Conservation (phyloP, 192 early-diverging fungal genomes). For the Lobosporangium transversale region DNA sequence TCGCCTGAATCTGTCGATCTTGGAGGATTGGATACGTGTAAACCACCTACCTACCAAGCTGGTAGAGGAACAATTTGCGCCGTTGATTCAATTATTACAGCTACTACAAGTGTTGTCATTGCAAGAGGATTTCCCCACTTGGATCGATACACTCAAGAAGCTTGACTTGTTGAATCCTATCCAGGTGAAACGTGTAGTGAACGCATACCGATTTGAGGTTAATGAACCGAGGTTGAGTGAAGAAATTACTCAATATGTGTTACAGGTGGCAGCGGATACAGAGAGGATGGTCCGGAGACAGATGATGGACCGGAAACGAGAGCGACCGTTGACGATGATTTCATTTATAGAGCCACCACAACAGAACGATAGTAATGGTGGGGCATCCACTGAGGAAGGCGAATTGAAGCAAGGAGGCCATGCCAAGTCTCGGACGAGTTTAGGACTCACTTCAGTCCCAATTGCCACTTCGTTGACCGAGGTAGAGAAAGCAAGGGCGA, state of each 20-base stretch:
- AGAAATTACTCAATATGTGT: conserved; percentile 81
- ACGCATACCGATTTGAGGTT: conserved; percentile 89
- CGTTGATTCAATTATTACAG: conserved; percentile 83
- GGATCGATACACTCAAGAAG: conserved; percentile 76
- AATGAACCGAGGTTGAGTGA: conserved; percentile 75
- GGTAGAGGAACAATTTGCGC: conserved; percentile 65
- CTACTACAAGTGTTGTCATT: conserved; percentile 84
- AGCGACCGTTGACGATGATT: conserved; percentile 50
- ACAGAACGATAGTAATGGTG: not conserved
- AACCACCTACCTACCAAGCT: conserved; percentile 58
- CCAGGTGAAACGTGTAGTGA: conserved; percentile 78
- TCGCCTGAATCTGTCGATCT: conserved; percentile 79
- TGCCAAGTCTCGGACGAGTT: conserved; percentile 5
- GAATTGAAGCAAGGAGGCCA: not conserved
- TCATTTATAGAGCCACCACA: conserved; percentile 12
- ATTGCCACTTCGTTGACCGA: conserved; percentile 33
- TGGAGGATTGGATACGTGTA: conserved; percentile 88
- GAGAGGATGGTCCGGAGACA: conserved; percentile 56
- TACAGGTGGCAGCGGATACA: conserved; percentile 77
- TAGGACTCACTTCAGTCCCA: not conserved
- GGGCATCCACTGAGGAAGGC: not conserved
- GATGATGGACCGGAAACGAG: conserved; percentile 52
- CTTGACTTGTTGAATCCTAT: conserved; percentile 74
- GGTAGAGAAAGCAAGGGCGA: conserved; percentile 44
- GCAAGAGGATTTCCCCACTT: conserved; percentile 75